These are phyloP conservation scores for Cutaneotrichosporon sp. DNA, from an alignment of 1,284 basidiomycete species.

Conservation along the genomic window DNA sequence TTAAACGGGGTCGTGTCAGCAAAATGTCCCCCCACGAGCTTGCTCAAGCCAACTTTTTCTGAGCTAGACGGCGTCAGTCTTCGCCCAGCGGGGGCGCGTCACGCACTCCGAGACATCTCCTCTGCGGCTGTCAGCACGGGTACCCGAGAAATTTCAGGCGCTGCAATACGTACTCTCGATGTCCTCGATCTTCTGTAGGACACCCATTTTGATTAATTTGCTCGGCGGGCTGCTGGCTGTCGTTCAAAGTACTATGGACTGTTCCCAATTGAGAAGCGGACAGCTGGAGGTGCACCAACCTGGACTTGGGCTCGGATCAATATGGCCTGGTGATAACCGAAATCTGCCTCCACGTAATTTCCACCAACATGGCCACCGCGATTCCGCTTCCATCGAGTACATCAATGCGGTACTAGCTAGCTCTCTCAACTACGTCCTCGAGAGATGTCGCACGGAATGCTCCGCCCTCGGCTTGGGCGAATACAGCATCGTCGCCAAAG, in stretches of 20 bases:
- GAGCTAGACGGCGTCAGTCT: conserved; percentile 59
- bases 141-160: conserved; percentile 1
- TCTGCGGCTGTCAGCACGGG: conserved; percentile 57
- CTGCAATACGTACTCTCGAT: conserved; percentile 70
- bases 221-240: neutral
- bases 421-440: conserved; percentile 39
- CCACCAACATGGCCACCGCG: neutral
- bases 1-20: conserved; percentile 7
- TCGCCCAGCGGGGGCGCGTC: neutral
- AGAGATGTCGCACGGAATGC: conserved; percentile 45
- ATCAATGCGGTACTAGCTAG: conserved; percentile 1
- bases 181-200: conserved; percentile 92
- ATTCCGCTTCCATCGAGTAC: neutral
- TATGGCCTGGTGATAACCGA: conserved; percentile 4
- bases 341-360: conserved; percentile 2
- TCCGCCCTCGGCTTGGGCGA: conserved; percentile 45
- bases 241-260: neutral
- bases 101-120: conserved; percentile 91
- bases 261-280: neutral
- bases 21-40: neutral
- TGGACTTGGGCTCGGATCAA: neutral
- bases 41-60: conserved; percentile 79
- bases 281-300: neutral
- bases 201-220: conserved; percentile 63
- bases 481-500: conserved; percentile 49